Percentiles rank a stretch among this genome's conserved stretches.
phyloP scores from a whole-genome alignment of 2,329 filamentous ascomycete genomes.

The Hypoxylon sp. region DNA sequence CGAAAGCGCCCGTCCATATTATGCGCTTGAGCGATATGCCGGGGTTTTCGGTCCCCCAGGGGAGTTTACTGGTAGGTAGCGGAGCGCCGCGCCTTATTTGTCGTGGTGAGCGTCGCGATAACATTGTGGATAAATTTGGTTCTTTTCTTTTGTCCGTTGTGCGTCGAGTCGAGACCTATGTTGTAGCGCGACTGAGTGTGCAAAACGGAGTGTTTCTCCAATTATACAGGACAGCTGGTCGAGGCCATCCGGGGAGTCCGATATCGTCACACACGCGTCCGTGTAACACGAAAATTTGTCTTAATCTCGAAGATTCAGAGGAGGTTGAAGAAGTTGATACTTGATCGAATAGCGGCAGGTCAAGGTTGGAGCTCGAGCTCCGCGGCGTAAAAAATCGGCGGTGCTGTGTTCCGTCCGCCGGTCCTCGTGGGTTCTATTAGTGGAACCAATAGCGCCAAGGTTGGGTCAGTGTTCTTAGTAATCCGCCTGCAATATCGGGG shows the following conservation, averaged over 20 bases:
- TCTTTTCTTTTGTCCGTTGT: background rate
- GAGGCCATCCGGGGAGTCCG: conserved; percentile 25
- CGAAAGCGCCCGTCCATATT: conserved; percentile 59
- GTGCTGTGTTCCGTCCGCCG: conserved; percentile 30
- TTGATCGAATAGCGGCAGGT: conserved; percentile 14
- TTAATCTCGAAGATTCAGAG: background rate
- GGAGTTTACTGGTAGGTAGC: conserved; percentile 9
- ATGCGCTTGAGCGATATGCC: conserved; percentile 40
- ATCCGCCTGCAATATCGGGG: conserved; percentile 48
- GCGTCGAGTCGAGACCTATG: no score
- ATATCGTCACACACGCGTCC: conserved; percentile 12
- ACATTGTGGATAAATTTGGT: conserved; percentile 10
- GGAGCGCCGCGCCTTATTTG: conserved; percentile 23
- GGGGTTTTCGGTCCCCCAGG: background rate
- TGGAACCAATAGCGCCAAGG: conserved; percentile 34
- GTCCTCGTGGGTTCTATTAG: conserved; percentile 29
- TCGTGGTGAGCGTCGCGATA: conserved; percentile 11
- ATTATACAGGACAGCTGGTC: conserved; percentile 9
- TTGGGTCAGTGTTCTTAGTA: conserved; percentile 52
- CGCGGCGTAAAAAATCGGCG: conserved; percentile 34
- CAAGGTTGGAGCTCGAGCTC: conserved; percentile 41
- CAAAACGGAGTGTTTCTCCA: conserved; percentile 7
- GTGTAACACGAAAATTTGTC: conserved; percentile 13
- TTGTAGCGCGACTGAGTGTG: conserved; percentile 14
- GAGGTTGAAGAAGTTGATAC: conserved; percentile 2